Percentiles rank a stretch among this genome's conserved stretches.
phyloP scores from a whole-genome alignment of 768 basidiomycete genomes.

The Termitomyces sp. region DNA sequence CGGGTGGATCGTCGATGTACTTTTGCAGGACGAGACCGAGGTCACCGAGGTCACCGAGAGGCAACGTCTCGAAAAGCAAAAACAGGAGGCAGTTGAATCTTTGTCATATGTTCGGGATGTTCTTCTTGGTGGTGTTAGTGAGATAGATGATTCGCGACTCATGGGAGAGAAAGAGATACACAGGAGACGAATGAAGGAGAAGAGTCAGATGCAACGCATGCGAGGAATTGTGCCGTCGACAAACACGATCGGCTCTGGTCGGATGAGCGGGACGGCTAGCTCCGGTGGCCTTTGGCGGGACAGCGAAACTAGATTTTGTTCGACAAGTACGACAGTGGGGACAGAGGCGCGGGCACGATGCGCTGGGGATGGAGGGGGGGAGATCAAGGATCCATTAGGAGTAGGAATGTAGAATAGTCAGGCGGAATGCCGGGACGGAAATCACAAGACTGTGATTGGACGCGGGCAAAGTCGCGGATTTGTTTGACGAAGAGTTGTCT shows the following conservation, averaged over 20 bases:
- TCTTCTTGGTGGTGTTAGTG: constrained; percentile 45
- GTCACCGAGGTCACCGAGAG: constrained; percentile 34
- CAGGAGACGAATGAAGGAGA: constrained; percentile 4
- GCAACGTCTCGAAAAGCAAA: constrained; percentile 35
- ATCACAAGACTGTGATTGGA: constrained; percentile 40
- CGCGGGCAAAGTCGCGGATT: constrained; percentile 11
- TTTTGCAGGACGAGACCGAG: constrained; percentile 52
- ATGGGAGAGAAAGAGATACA: constrained; percentile 45
- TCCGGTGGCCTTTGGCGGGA: constrained; percentile 39
- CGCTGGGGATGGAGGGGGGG: constrained; percentile 22
- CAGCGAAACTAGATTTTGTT: constrained; percentile 46
- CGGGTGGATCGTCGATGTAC: constrained; percentile 67
- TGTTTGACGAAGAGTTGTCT: constrained; percentile 14
- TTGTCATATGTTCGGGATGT: constrained; percentile 76
- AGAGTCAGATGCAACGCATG: background rate
- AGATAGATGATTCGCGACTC: constrained; percentile 64
- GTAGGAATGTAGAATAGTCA: constrained; percentile 15
- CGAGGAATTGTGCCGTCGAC: constrained; percentile 12
- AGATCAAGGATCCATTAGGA: constrained; percentile 38
- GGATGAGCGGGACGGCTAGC: constrained; percentile 6
- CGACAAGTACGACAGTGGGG: constrained; percentile 22
- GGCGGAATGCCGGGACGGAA: constrained; percentile 19
- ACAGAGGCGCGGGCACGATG: constrained; percentile 42
- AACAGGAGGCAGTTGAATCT: constrained; percentile 67
- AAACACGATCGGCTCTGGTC: constrained; percentile 8